Conservation (phyloP, 352 stramenopile species). For the Phytophthora fragariaefolia region DNA sequence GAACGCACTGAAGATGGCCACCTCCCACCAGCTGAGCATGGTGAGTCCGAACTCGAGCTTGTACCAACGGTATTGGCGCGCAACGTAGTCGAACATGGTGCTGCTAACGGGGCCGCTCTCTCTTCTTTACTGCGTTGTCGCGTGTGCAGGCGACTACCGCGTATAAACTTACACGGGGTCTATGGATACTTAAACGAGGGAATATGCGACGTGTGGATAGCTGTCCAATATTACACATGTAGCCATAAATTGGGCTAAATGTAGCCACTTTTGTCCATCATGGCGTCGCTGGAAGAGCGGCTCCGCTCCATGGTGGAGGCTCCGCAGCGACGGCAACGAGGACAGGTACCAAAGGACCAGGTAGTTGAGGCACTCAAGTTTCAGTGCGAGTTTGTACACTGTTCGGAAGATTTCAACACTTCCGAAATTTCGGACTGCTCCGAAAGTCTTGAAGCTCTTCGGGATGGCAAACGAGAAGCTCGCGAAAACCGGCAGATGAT, state of each 20-base stretch:
- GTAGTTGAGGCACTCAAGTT: constrained; percentile 50
- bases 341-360: constrained; percentile 51
- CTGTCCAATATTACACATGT: neutral
- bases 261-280: constrained; percentile 22
- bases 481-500: constrained; percentile 66
- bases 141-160: neutral
- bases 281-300: constrained; percentile 47
- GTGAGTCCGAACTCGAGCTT: constrained; percentile 89
- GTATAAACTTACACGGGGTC: constrained; percentile 4
- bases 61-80: constrained; percentile 84
- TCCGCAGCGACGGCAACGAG: constrained; percentile 51
- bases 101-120: constrained; percentile 1
- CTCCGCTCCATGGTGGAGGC: constrained; percentile 52
- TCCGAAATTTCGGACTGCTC: constrained; percentile 54
- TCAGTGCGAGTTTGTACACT: constrained; percentile 53
- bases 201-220: constrained; percentile 8
- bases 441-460: constrained; percentile 53
- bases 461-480: constrained; percentile 54
- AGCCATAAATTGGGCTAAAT: constrained; percentile 12
- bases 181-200: constrained; percentile 1
- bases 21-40: constrained; percentile 84
- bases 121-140: constrained; percentile 25
- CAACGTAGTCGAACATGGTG: constrained; percentile 69
- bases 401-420: constrained; percentile 46
- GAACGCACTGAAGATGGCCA: constrained; percentile 84